Evolutionary conservation across 495 filamentous ascomycete genomes (phyloP), one percentile per base, ranked within the genome.

Genomic region (Chaetomium cochliodes): DNA sequence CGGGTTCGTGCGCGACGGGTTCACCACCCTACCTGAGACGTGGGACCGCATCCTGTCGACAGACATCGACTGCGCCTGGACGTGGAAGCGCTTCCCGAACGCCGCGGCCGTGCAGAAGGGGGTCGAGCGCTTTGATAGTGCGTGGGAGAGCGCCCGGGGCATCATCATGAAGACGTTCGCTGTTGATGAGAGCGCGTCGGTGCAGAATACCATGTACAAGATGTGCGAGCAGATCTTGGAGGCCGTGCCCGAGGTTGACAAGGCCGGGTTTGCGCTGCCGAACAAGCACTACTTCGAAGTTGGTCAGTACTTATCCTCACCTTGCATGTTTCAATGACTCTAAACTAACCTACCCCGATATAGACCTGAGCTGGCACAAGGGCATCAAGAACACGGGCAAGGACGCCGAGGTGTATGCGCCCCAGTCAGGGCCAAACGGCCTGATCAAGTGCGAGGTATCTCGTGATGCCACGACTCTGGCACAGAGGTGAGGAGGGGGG

Each of bases 211-310:
- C 63, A 97, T 98, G 94, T 98, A 96, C 79, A 93, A 96, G 83
- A 98, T 98, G 94, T 85, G 84, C 63, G 87, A 93, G 74, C 83
- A 89, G 79, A 97, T 98, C 67, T 80, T 98, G 67, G 90, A 82
- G 20, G 85, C 80, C 28, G 92, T 84, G 60, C 86, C 91, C 33
- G 79, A 87, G 74, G 83, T 92, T 12, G 86, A 90, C 49, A 79
- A 84, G 15, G 90, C 92, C 44, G 85, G 88, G 68, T 98, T 97
- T 72, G 84, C 87, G 15, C 80, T 98, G 73, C 94, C 94, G 23
- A 98, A 98, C 79, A 97, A 96, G 80, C 94, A 98, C 76, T 98
- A 96, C 79, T 98, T 97, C 73, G 94, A 97, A 77, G 89, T 97
- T 79, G 89, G 92, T 96, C 82, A 79, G 88, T 82, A 42, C 22